A percentile compares a stretch with the other conserved stretches of the same genome.
These are phyloP conservation scores for Naganishia randhawae DNA, from an alignment of 768 basidiomycete genomes.

Conservation along the genomic window DNA sequence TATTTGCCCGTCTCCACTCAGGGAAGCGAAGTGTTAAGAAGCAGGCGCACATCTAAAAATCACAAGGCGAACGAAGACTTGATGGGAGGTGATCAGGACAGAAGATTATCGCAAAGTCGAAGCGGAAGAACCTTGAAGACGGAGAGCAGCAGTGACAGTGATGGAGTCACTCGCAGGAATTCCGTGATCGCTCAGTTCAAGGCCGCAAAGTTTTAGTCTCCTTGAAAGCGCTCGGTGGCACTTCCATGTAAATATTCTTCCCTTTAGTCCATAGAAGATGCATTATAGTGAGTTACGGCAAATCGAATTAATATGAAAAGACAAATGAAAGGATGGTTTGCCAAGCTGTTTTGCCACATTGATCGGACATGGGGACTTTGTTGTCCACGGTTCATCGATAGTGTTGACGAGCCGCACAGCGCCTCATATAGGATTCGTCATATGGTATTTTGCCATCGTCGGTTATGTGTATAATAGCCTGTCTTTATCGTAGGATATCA, in stretches of 20 bases:
- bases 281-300: not conserved
- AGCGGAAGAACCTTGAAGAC: not conserved
- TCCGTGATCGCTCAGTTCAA: not conserved
- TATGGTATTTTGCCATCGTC: constrained; percentile 1
- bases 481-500: too few species aligned
- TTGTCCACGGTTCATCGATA: not conserved
- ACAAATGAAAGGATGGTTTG: not conserved
- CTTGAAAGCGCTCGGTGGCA: not conserved
- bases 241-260: not conserved
- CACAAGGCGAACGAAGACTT: not conserved
- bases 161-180: not conserved
- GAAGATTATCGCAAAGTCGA: not conserved
- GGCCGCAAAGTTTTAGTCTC: not conserved
- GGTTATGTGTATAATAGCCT: too few species aligned
- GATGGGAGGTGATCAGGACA: not conserved
- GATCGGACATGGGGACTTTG: not conserved
- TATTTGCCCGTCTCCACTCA: constrained; percentile 15
- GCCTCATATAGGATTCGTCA: not conserved
- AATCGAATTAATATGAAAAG: too few species aligned
- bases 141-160: not conserved
- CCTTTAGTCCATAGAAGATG: not conserved
- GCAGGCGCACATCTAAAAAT: not conserved
- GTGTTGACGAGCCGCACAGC: not conserved
- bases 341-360: not conserved
- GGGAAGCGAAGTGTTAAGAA: too few species aligned